phyloP scores from a whole-genome alignment of 78 protist species.

The Anaeramoeba ignava region DNA sequence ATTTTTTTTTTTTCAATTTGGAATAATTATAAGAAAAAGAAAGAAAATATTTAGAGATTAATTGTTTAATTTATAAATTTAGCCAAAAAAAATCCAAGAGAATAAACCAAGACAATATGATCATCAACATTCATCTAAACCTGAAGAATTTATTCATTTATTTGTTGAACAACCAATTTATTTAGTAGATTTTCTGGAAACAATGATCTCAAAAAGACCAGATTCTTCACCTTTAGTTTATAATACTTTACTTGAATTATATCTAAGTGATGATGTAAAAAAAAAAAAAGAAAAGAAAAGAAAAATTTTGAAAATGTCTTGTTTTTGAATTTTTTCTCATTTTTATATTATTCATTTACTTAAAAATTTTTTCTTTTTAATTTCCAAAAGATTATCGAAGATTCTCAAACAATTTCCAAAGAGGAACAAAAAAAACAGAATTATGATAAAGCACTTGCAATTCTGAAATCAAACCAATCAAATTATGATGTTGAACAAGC shows the following conservation, averaged over 20 bases:
- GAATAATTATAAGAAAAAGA: not conserved
- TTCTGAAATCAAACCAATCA: not conserved
- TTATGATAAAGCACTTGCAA: not conserved
- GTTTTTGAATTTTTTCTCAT: no score
- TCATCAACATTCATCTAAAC: not conserved
- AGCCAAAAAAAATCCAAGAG: not conserved
- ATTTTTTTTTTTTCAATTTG: not conserved
- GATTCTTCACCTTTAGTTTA: not conserved
- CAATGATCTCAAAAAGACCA: not conserved
- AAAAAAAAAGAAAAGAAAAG: not conserved
- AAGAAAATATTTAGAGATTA: not conserved
- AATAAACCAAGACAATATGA: not conserved
- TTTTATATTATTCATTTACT: no score
- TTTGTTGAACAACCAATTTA: not conserved
- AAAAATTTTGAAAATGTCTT: not conserved
- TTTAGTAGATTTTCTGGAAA: not conserved
- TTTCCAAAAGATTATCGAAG: not conserved
- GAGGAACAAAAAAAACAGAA: not conserved
- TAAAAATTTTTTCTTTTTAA: no score
- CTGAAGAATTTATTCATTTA: not conserved
- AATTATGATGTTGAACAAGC: not conserved
- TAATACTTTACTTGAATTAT: conserved; percentile 2
- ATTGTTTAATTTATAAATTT: not conserved
- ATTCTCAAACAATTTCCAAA: not conserved
- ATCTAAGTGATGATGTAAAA: not conserved